Conservation (phyloP, 192 early-diverging fungal genomes). For the Kappamyces sp. region DNA sequence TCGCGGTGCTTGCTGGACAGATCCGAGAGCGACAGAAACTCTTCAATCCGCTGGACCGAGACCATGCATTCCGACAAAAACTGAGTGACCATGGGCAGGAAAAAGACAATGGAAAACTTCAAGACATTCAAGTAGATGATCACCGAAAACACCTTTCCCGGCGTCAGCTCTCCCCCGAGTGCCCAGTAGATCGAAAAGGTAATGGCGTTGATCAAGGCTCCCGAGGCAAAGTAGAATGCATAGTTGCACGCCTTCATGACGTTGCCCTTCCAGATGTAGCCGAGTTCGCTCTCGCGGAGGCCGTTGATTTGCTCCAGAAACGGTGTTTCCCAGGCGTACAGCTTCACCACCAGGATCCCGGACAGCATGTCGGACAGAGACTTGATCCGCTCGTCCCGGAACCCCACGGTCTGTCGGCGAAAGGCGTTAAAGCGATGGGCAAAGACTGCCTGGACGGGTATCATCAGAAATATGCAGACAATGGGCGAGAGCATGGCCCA, state of each 20-base stretch:
- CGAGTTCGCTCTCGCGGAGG: constrained; percentile 30
- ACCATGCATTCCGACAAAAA: constrained; percentile 25
- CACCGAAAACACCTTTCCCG: constrained; percentile 33
- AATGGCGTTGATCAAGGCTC: constrained; percentile 30
- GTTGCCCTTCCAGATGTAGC: constrained; percentile 31
- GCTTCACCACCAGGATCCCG: constrained; percentile 41
- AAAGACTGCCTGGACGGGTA: constrained; percentile 43
- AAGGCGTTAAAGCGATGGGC: constrained; percentile 31
- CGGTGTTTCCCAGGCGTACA: constrained; percentile 49
- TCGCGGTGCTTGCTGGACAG: constrained; percentile 5
- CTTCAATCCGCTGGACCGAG: constrained; percentile 28
- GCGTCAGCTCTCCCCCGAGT: constrained; percentile 38
- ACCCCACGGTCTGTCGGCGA: constrained; percentile 24
- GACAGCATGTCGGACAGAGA: constrained; percentile 39
- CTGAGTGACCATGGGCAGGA: constrained; percentile 15
- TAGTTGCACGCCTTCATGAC: constrained; percentile 37
- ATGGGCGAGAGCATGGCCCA: constrained; percentile 37
- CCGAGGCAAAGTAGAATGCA: constrained; percentile 32
- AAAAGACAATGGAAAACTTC: constrained; percentile 7
- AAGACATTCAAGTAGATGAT: constrained; percentile 18
- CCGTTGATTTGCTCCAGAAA: constrained; percentile 36
- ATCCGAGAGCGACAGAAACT: constrained; percentile 27
- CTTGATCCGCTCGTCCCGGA: constrained; percentile 42
- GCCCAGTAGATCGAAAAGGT: constrained; percentile 42
- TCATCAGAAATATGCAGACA: constrained; percentile 24